Conservation (phyloP, 768 basidiomycete genomes). For the Rhizopogon vesiculosus region DNA sequence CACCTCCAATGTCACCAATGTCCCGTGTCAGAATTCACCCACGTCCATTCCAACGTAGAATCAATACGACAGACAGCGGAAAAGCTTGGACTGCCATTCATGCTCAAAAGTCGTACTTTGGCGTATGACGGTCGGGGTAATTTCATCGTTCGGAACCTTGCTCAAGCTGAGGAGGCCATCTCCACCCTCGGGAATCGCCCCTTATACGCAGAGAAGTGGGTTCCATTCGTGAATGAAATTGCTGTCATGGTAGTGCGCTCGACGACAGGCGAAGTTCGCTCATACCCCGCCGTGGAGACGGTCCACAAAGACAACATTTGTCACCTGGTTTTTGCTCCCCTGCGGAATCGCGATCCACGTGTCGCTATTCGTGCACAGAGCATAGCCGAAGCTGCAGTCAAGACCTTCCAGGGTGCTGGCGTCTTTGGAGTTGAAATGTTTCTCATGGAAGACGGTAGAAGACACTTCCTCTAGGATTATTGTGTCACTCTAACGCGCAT, state of each 20-base stretch:
- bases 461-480: neutral
- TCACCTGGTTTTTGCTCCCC: slow-evolving; percentile 86
- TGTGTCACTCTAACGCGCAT: neutral
- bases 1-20: slow-evolving; percentile 47
- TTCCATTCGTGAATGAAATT: slow-evolving; percentile 83
- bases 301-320: slow-evolving; percentile 92
- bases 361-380: slow-evolving; percentile 56
- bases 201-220: slow-evolving; percentile 93
- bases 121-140: slow-evolving; percentile 98
- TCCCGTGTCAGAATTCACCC: slow-evolving; percentile 55
- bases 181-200: slow-evolving; percentile 57
- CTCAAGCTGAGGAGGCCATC: slow-evolving; percentile 49
- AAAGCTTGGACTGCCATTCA: slow-evolving; percentile 77
- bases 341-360: slow-evolving; percentile 55
- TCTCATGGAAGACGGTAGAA: slow-evolving; percentile 77
- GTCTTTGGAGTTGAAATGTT: slow-evolving; percentile 99
- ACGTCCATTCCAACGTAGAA: slow-evolving; percentile 49
- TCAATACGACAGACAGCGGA: slow-evolving; percentile 49
- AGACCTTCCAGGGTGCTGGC: slow-evolving; percentile 80
- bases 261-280: slow-evolving; percentile 61
- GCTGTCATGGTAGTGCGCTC: slow-evolving; percentile 97
- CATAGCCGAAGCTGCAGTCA: slow-evolving; percentile 79
- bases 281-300: slow-evolving; percentile 93
- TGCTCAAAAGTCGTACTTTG: slow-evolving; percentile 93
- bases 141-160: slow-evolving; percentile 58